Percentiles rank a stretch among this genome's conserved stretches.
These are phyloP conservation scores for Kwoniella newhampshirensis DNA, from an alignment of 768 basidiomycete species.

Conservation along the genomic window DNA sequence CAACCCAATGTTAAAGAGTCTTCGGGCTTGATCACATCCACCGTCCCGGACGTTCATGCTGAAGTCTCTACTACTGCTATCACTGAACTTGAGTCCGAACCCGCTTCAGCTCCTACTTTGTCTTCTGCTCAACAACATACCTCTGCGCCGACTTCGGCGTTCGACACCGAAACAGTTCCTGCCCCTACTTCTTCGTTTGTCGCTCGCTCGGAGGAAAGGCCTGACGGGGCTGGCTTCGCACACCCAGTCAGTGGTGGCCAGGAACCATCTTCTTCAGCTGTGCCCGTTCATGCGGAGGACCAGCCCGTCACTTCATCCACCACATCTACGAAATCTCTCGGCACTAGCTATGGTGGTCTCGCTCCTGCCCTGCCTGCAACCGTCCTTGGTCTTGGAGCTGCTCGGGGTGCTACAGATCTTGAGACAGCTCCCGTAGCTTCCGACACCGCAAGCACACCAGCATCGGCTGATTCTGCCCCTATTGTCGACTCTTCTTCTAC, in stretches of 20 bases:
- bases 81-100: too few species aligned
- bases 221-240: too few species aligned
- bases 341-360: constrained; percentile 15
- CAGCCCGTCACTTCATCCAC: background rate
- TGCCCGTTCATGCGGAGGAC: background rate
- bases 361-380: constrained; percentile 37
- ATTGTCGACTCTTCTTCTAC: constrained; percentile 1
- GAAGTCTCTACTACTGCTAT: too few species aligned
- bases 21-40: too few species aligned
- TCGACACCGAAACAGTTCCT: background rate
- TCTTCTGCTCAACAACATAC: background rate
- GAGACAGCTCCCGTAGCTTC: constrained; percentile 20
- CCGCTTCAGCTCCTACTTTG: background rate
- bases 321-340: background rate
- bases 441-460: background rate
- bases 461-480: background rate
- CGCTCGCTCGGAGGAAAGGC: too few species aligned
- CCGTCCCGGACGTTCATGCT: too few species aligned
- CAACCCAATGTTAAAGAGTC: too few species aligned
- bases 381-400: constrained; percentile 28
- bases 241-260: background rate
- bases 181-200: background rate
- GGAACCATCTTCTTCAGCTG: background rate
- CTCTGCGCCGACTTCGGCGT: too few species aligned
- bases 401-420: constrained; percentile 40